Evolutionary conservation across 371 early-diverging fungal genomes (phyloP).

Genomic region (Circinella minor): DNA sequence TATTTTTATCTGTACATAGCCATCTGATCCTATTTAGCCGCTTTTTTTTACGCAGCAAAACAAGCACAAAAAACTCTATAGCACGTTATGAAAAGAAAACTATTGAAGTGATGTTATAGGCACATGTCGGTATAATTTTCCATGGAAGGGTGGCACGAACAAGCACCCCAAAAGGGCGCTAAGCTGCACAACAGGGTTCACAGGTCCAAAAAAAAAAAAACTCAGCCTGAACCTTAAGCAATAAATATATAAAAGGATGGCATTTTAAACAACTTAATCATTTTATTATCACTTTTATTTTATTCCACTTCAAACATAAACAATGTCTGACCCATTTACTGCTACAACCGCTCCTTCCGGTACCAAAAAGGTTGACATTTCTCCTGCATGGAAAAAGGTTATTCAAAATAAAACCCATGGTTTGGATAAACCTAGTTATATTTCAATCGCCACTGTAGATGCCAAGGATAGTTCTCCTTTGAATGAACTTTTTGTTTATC

Average conservation of each 20-base stretch:
- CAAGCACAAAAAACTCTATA: too few species aligned
- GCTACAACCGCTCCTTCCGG: background rate
- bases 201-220: background rate
- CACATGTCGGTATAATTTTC: background rate
- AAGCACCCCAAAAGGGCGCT: background rate
- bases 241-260: background rate
- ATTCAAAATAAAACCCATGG: conserved; percentile 9
- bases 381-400: conserved; percentile 21
- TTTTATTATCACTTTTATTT: background rate
- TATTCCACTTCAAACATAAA: background rate
- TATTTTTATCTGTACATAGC: too few species aligned
- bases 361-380: conserved; percentile 5
- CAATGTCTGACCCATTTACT: background rate
- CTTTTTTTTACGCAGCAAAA: too few species aligned
- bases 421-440: conserved; percentile 12
- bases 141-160: background rate
- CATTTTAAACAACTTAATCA: background rate
- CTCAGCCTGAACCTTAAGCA: background rate
- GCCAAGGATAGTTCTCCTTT: conserved; percentile 19
- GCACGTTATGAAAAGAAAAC: too few species aligned
- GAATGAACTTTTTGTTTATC: conserved; percentile 18
- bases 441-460: conserved; percentile 26
- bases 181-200: background rate
- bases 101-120: too few species aligned
- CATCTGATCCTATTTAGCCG: too few species aligned